Base-by-base conservation (phyloP, 176 grass and related monocot genomes). In the Rhynchospora breviuscula region DNA sequence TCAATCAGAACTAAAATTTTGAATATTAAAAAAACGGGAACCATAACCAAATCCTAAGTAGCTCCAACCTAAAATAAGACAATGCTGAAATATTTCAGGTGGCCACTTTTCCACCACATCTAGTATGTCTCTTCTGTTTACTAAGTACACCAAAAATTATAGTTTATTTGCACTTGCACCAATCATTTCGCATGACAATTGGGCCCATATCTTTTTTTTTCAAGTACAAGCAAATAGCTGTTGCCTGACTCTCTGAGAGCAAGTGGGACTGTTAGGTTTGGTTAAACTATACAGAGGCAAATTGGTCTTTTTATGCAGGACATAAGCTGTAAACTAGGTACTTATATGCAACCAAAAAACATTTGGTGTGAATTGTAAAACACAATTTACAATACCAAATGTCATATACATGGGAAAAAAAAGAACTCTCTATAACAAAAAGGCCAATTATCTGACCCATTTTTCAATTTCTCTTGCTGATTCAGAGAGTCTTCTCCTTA, bases 401-500 rank as follows among this genome's bases (percentile, higher is more conserved):
- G 51, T 77, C 49, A 57, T 77, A 15, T 12, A 10, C 49, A 31
- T 35, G 35, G 35, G 4, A 23, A 57, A 78, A 78, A 19, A 4
- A 57, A 18, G 10, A 35, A 57, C 3, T 51, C 8, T 17, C 51
- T 57, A 35, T 80, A 13, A 71, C 29, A 63, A 77, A 47, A 63
- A 78, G n/a, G 47, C 3, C 1, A 85, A 79, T 57, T 25, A 66
- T 69, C 90, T 92, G 35, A 97, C 94, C 94, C 91, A 93, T 92
- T 88, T 85, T 77, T 97, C 94, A 88, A 92, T 78, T 92, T 97
- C 94, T 66, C 84, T 85, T 61, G 92, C 88, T 66, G 92, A 94
- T 89, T 94, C 92, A 86, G 92, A 94, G 89, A 97, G 92, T 80
- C 90, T 92, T 84, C 92, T 90, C 84, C 84, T 90, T 67, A 97